These are phyloP conservation scores for Candida koratica DNA, from an alignment of 805 yeast species.

Conservation along the genomic window DNA sequence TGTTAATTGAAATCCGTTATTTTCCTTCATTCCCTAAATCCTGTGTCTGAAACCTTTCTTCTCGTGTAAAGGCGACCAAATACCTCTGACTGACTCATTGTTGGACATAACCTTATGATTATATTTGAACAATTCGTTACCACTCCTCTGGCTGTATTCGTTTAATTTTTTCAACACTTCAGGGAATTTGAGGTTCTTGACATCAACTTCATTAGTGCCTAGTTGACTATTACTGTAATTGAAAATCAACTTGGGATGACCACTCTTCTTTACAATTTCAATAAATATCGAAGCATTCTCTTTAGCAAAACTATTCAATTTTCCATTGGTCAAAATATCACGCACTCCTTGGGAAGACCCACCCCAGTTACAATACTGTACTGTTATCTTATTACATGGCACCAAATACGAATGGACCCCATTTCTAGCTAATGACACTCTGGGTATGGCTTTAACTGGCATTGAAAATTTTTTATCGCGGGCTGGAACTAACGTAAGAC, in stretches of 20 bases:
- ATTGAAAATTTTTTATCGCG: slow-evolving; percentile 25
- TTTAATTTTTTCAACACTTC: slow-evolving; percentile 63
- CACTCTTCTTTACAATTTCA: slow-evolving; percentile 62
- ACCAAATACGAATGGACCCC: slow-evolving; percentile 71
- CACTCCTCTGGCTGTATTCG: slow-evolving; percentile 64
- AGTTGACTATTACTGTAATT: slow-evolving; percentile 31
- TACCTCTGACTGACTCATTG: slow-evolving; percentile 86
- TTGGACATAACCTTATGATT: slow-evolving; percentile 72
- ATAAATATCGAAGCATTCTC: slow-evolving; percentile 67
- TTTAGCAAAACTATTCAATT: slow-evolving; percentile 54
- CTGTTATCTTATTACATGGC: slow-evolving; percentile 70
- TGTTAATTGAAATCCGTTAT: too few species aligned
- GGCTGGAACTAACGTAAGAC: too few species aligned
- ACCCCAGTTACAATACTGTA: slow-evolving; percentile 93
- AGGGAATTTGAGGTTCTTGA: slow-evolving; percentile 62
- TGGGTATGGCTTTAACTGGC: slow-evolving; percentile 61
- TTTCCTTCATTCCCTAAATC: slow-evolving; percentile 27
- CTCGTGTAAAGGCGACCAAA: slow-evolving; percentile 95
- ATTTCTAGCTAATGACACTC: slow-evolving; percentile 60
- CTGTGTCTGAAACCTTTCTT: slow-evolving; percentile 38
- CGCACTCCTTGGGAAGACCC: slow-evolving; percentile 88
- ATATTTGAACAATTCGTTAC: slow-evolving; percentile 58
- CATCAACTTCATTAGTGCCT: slow-evolving; percentile 57
- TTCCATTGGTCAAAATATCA: slow-evolving; percentile 52
- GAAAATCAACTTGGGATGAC: slow-evolving; percentile 70